Base-by-base conservation (phyloP, 1,284 basidiomycete genomes). In the Cryptococcus sp. region DNA sequence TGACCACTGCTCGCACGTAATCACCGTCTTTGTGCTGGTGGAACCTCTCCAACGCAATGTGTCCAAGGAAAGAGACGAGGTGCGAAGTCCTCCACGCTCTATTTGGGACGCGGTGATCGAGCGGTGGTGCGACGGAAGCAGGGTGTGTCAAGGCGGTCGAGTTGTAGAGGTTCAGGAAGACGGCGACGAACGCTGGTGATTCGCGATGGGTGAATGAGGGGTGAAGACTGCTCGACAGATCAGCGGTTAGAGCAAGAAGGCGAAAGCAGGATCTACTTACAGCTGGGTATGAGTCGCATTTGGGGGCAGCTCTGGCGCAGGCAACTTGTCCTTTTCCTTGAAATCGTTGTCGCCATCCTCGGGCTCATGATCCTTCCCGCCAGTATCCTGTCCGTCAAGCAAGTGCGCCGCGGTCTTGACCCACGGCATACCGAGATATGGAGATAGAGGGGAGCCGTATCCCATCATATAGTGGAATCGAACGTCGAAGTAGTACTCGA, bases 201-300 rank as follows among this genome's bases (percentile, higher is more conserved):
- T 81, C 80, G 25, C 80, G 73, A 59, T 81, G 80, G 0, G 80
- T 80, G 62, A 81, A 79, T 45, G 76, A 79, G 7, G 75, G 66
- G 67, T 77, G 77, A 19, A 81, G 70, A 42, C 65, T 79, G 73
- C 2, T 48, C 40, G 49, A 58, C 57, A 64, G 47, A 49, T 42
- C 19, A 13, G n/a, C 22, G 13, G 30, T 43, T 11, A 49, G 19
- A 11, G 23, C 20, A 23, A 13, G 30, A 23, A 47, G n/a, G 38
- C 16, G 38, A 48, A 20, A 13, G n/a, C 40, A 42, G 22, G 30
- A 39, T 16, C 15, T 5, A 62, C 71, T 62, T 54, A 72, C 72
- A 70, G 52, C 46, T 77, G 76, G 19, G 71, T 67, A 51, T 77
- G 76, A 3, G 76, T 76, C 2, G 69, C 76, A 57, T 77, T 77